Conservation (phyloP, 768 basidiomycete genomes). For the Mycena latifolia region DNA sequence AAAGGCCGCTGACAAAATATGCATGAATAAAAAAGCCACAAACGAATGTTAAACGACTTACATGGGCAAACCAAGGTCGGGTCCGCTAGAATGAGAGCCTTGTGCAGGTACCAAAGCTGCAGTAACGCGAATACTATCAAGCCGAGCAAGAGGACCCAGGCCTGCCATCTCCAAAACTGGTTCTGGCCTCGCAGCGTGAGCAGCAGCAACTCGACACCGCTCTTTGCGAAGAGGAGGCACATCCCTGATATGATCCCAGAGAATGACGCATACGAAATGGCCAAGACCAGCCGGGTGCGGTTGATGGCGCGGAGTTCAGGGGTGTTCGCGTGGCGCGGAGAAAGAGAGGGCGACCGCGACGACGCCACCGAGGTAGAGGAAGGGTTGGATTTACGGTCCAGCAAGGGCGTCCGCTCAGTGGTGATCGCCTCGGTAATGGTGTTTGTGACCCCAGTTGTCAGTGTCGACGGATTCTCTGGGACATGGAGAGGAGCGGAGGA, state of each 20-base stretch:
- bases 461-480: constrained; percentile 49
- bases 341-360: constrained; percentile 34
- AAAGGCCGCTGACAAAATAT: constrained; percentile 76
- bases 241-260: constrained; percentile 93
- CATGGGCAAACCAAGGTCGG: constrained; percentile 90
- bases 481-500: constrained; percentile 52
- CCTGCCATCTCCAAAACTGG: constrained; percentile 87
- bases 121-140: constrained; percentile 81
- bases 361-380: constrained; percentile 45
- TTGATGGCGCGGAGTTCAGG: constrained; percentile 45
- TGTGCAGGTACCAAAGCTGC: constrained; percentile 89
- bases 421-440: constrained; percentile 47
- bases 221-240: constrained; percentile 94
- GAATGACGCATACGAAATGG: constrained; percentile 88
- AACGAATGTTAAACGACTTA: constrained; percentile 51
- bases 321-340: constrained; percentile 26
- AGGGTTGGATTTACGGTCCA: constrained; percentile 55
- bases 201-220: constrained; percentile 89
- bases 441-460: constrained; percentile 51
- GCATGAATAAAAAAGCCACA: not conserved
- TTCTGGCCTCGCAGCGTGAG: constrained; percentile 81
- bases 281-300: constrained; percentile 72
- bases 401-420: constrained; percentile 72
- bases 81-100: constrained; percentile 82
- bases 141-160: constrained; percentile 84